A percentile compares a stretch with the other conserved stretches of the same genome.
phyloP scores from a whole-genome alignment of 768 basidiomycete species.

The Dacryopinax primogenitus region DNA sequence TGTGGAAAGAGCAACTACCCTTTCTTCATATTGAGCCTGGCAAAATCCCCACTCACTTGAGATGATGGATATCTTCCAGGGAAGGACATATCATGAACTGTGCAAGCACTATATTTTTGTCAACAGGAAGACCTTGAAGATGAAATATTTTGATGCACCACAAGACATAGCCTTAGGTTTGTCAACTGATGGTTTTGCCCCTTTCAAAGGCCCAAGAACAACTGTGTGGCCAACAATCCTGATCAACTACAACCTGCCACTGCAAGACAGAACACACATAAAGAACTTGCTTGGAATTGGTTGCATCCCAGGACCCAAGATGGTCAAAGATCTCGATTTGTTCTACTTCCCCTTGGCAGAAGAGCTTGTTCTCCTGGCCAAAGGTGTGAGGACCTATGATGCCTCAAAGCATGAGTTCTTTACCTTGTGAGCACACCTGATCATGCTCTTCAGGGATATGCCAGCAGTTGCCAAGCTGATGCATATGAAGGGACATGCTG shows the following conservation, averaged over 20 bases:
- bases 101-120: constrained; percentile 21
- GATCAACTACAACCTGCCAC: constrained; percentile 35
- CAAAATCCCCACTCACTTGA: background rate
- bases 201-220: constrained; percentile 26
- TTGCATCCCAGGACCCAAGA: constrained; percentile 37
- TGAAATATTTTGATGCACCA: constrained; percentile 29
- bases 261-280: constrained; percentile 28
- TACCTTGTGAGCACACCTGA: constrained; percentile 24
- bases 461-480: constrained; percentile 26
- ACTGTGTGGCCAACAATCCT: constrained; percentile 35
- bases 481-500: constrained; percentile 36
- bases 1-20: constrained; percentile 17
- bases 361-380: constrained; percentile 27
- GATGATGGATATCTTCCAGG: constrained; percentile 31
- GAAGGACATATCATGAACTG: constrained; percentile 25
- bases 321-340: constrained; percentile 31
- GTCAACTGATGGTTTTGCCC: constrained; percentile 34
- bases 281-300: constrained; percentile 31
- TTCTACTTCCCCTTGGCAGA: constrained; percentile 31
- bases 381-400: constrained; percentile 27
- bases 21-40: constrained; percentile 22
- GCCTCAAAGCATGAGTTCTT: constrained; percentile 21
- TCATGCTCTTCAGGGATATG: constrained; percentile 27
- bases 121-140: constrained; percentile 18
- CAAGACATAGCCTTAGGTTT: constrained; percentile 35